Conservation (phyloP, 2,329 filamentous ascomycete species). For the Apiospora marii region DNA sequence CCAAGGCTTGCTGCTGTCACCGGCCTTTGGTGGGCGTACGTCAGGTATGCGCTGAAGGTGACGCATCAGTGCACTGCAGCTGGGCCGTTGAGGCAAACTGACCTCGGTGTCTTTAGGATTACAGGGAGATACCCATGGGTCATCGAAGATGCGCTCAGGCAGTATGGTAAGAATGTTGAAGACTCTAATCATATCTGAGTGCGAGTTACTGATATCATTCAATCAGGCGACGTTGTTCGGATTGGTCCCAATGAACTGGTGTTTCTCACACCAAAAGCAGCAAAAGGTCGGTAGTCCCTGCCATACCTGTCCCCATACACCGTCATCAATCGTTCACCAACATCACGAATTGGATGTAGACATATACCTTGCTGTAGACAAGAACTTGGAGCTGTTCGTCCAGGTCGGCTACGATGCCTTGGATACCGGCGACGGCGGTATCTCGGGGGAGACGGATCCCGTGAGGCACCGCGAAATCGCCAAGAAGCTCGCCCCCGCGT, state of each 20-base stretch:
- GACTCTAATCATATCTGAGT: too few relatives aligned
- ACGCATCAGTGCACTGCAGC: neutral
- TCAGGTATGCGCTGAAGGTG: constrained; percentile 23
- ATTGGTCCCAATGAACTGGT: neutral
- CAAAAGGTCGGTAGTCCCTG: neutral
- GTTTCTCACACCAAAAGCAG: neutral
- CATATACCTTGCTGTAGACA: neutral
- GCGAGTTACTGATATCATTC: neutral
- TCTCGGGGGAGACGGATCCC: neutral
- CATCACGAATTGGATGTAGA: neutral
- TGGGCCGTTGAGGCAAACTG: neutral
- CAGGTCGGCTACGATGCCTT: neutral
- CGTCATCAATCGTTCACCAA: too few relatives aligned
- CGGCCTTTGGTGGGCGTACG: constrained; percentile 30
- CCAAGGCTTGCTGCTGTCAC: constrained; percentile 33
- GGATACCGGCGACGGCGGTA: neutral
- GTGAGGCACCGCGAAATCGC: neutral
- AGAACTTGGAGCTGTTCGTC: neutral
- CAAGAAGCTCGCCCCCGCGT: neutral
- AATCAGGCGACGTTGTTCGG: neutral
- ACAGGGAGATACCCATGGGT: neutral
- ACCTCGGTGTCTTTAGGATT: neutral
- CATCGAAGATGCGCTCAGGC: neutral
- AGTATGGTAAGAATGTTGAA: neutral
- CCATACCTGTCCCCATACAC: too few relatives aligned